These are phyloP conservation scores for Lachnellula hyalina DNA, from an alignment of 2,329 filamentous ascomycete species.

Conservation along the genomic window DNA sequence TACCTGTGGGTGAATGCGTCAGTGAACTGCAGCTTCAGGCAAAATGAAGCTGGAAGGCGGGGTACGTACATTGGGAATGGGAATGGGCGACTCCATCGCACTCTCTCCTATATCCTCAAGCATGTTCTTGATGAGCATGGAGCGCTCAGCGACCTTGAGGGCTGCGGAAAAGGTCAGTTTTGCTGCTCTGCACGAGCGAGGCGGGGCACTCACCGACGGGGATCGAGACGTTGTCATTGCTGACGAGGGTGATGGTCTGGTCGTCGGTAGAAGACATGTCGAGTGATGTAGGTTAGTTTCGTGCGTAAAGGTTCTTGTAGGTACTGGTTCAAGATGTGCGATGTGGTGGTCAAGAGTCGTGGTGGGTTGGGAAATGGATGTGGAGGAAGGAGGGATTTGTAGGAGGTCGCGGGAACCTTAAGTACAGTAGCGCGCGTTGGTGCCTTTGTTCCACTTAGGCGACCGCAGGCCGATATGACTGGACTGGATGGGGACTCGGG, in stretches of 20 bases:
- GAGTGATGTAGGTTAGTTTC: neutral
- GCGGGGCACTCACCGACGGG: conserved; percentile 41
- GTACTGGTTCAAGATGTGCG: neutral
- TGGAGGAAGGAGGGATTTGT: neutral
- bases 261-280: conserved; percentile 32
- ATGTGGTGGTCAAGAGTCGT: neutral
- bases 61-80: conserved; percentile 70
- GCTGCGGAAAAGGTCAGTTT: conserved; percentile 45
- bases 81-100: conserved; percentile 52
- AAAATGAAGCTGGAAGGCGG: neutral
- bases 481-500: too few species aligned
- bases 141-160: conserved; percentile 81
- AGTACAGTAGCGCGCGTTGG: too few species aligned
- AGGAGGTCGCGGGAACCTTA: too few species aligned
- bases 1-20: conserved; percentile 47
- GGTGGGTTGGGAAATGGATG: neutral
- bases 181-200: conserved; percentile 1
- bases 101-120: conserved; percentile 80
- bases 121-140: conserved; percentile 96
- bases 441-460: too few species aligned
- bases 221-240: conserved; percentile 45
- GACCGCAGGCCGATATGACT: too few species aligned
- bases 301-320: neutral
- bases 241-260: conserved; percentile 39
- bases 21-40: conserved; percentile 7